Evolutionary conservation across 2,329 filamentous ascomycete species (phyloP).

Genomic region (Trichoderma sp.): DNA sequence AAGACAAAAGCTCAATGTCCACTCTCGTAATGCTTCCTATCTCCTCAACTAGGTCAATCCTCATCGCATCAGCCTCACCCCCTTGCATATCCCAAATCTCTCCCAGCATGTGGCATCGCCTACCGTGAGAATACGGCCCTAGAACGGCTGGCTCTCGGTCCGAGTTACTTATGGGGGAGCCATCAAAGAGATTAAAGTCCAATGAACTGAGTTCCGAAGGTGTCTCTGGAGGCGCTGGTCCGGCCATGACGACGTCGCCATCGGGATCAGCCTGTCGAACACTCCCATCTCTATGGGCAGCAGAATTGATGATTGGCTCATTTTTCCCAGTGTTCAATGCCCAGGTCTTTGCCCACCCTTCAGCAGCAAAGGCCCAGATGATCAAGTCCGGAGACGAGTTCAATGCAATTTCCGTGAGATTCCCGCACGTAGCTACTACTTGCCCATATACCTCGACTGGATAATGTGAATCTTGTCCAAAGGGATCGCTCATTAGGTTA

Average conservation of each 20-base stretch:
- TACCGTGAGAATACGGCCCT: neutral
- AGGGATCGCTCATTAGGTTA: constrained; percentile 23
- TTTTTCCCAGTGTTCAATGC: constrained; percentile 28
- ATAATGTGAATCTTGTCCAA: constrained; percentile 22
- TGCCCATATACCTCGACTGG: constrained; percentile 35
- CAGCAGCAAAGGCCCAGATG: constrained; percentile 35
- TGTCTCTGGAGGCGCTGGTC: neutral
- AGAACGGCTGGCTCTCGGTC: neutral
- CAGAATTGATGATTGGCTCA: constrained; percentile 22
- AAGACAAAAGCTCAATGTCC: constrained; percentile 35
- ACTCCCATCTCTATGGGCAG: constrained; percentile 33
- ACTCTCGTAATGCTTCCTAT: constrained; percentile 37
- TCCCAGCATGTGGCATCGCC: neutral
- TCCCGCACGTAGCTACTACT: constrained; percentile 31
- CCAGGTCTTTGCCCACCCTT: constrained; percentile 37
- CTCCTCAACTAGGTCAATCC: constrained; percentile 35
- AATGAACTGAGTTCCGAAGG: neutral
- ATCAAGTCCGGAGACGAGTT: constrained; percentile 35
- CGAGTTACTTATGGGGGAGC: neutral
- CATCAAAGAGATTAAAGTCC: constrained; percentile 18
- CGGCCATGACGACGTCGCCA: constrained; percentile 32
- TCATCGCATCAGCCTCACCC: constrained; percentile 26
- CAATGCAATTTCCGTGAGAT: constrained; percentile 33
- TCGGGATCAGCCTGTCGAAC: constrained; percentile 32
- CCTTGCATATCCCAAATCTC: constrained; percentile 19